Percentiles rank a stretch among this genome's conserved stretches.
These are phyloP conservation scores for Cyclotella atomus DNA, from an alignment of 108 stramenopile genomes.

Conservation along the genomic window DNA sequence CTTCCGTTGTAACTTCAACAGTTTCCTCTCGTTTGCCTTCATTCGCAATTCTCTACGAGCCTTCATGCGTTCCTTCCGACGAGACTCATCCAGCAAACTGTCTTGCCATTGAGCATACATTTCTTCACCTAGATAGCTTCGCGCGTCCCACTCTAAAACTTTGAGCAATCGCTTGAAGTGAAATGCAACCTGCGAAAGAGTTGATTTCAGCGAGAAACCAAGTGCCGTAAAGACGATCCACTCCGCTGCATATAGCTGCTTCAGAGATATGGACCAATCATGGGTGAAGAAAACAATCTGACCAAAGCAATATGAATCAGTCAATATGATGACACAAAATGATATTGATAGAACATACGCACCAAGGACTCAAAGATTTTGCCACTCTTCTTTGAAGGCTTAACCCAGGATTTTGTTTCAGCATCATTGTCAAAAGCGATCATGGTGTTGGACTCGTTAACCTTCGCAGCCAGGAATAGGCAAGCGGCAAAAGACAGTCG, in stretches of 20 bases:
- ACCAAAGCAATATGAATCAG: too few species aligned
- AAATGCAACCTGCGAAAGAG: constrained; percentile 86
- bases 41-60: constrained; percentile 38
- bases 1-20: constrained; percentile 71
- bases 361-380: constrained; percentile 80
- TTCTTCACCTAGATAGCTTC: constrained; percentile 69
- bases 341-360: too few species aligned
- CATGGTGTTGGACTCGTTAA: constrained; percentile 80
- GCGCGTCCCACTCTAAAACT: constrained; percentile 64
- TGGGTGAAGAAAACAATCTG: constrained; percentile 87
- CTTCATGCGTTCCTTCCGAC: constrained; percentile 53
- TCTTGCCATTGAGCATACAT: constrained; percentile 85
- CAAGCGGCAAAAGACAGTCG: constrained; percentile 91
- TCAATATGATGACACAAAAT: too few species aligned
- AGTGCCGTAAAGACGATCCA: constrained; percentile 89
- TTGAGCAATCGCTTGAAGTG: constrained; percentile 84
- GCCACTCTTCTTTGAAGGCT: constrained; percentile 66
- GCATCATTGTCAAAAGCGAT: constrained; percentile 49
- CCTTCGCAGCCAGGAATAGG: constrained; percentile 87
- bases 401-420: constrained; percentile 61
- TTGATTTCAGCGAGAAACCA: constrained; percentile 77
- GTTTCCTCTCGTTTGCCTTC: constrained; percentile 58
- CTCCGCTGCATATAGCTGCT: constrained; percentile 82
- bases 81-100: constrained; percentile 65
- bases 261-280: constrained; percentile 82